These are phyloP conservation scores for Xylariaceae sp. DNA, from an alignment of 2,329 filamentous ascomycete genomes.

Conservation along the genomic window DNA sequence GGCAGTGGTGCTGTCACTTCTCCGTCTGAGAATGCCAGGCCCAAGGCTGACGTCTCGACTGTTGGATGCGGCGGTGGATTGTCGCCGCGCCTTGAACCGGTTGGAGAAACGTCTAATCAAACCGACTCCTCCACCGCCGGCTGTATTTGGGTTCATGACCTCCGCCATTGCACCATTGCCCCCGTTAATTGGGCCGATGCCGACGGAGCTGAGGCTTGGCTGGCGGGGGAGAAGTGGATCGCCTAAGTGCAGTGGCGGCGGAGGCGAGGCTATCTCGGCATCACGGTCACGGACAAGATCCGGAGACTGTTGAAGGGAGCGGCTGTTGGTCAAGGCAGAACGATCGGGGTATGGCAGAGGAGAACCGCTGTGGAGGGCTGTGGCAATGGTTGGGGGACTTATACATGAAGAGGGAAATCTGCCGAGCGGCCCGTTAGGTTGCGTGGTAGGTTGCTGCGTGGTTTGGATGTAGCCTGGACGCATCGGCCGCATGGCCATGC, in stretches of 20 bases:
- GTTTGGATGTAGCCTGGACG: constrained; percentile 47
- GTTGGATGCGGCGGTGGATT: constrained; percentile 69
- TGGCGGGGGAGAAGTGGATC: constrained; percentile 62
- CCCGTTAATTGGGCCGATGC: constrained; percentile 49
- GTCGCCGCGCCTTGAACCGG: constrained; percentile 61
- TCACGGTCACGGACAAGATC: constrained; percentile 54
- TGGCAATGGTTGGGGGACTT: constrained; percentile 51
- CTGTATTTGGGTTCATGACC: constrained; percentile 27
- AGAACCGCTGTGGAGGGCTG: constrained; percentile 44
- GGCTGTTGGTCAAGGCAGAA: constrained; percentile 46
- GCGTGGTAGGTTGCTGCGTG: constrained; percentile 34
- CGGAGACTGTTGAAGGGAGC: constrained; percentile 62
- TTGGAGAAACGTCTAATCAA: constrained; percentile 83
- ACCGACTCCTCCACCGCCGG: constrained; percentile 33
- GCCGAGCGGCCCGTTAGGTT: no score
- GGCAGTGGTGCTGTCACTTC: constrained; percentile 83
- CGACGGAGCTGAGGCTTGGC: constrained; percentile 58
- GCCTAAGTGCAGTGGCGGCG: constrained; percentile 62
- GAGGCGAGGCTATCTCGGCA: constrained; percentile 44
- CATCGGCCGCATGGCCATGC: constrained; percentile 35
- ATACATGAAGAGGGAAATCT: constrained; percentile 47
- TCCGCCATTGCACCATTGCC: constrained; percentile 54
- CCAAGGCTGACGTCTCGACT: constrained; percentile 85
- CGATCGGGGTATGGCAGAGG: constrained; percentile 51
- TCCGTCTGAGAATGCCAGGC: constrained; percentile 77